These are phyloP conservation scores for Pythium sukuiense DNA, from an alignment of 352 stramenopile genomes.

Conservation along the genomic window DNA sequence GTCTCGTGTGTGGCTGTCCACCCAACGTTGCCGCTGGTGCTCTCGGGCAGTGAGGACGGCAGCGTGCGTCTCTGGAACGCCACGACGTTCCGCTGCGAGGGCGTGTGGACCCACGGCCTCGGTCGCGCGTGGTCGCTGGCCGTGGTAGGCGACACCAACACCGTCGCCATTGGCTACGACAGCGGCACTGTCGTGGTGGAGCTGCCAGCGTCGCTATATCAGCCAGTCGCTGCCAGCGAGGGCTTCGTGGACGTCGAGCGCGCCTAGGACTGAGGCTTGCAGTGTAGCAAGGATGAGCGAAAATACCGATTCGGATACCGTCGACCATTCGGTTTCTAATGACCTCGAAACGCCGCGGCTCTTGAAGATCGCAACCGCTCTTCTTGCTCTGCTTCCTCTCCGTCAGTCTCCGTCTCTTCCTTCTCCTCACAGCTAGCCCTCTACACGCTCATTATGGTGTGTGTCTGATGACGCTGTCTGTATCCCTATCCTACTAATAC, in stretches of 20 bases:
- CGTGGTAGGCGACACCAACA: conserved; percentile 38
- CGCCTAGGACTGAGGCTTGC: background rate
- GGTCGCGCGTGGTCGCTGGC: conserved; percentile 91
- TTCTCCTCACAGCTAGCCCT: background rate
- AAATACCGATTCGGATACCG: background rate
- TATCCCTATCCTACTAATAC: background rate
- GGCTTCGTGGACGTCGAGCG: background rate
- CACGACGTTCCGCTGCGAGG: conserved; percentile 62
- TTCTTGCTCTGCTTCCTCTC: background rate
- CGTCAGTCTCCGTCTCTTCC: background rate
- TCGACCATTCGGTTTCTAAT: background rate
- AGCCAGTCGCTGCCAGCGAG: background rate
- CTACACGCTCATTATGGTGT: background rate
- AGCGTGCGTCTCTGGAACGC: conserved; percentile 68
- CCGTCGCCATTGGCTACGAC: conserved; percentile 75
- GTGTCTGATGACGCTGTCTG: too few species aligned
- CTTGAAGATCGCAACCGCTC: conserved; percentile 26
- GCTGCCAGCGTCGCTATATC: background rate
- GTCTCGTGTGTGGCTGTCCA: conserved; percentile 92
- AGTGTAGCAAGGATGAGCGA: background rate
- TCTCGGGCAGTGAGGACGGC: conserved; percentile 90
- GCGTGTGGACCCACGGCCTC: conserved; percentile 94
- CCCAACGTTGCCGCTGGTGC: conserved; percentile 63
- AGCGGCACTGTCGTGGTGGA: conserved; percentile 9
- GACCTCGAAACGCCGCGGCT: conserved; percentile 3